Conservation (phyloP, 306 rosid genomes). For the Begonia fuchsioides region DNA sequence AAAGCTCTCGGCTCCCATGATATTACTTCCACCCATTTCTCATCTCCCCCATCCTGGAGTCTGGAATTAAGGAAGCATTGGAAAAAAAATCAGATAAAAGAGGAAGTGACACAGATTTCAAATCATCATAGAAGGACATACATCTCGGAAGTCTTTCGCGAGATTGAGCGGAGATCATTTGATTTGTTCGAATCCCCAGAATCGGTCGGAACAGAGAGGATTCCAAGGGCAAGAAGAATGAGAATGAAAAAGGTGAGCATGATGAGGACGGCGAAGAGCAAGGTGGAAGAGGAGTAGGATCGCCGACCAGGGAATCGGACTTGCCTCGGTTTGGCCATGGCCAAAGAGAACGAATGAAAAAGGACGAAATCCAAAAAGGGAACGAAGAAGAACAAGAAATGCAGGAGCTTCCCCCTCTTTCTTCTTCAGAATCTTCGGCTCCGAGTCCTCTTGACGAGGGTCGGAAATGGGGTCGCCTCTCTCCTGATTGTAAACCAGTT, state of each 20-base stretch:
- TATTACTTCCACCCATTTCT: conserved; percentile 67
- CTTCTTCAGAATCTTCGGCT: no score
- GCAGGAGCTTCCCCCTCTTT: no score
- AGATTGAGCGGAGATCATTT: conserved; percentile 65
- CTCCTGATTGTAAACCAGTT: no score
- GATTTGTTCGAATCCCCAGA: conserved; percentile 37
- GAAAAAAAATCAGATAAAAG: not conserved
- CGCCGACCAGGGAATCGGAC: conserved; percentile 44
- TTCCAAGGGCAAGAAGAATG: conserved; percentile 72
- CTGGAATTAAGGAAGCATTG: not conserved
- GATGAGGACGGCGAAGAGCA: conserved; percentile 40
- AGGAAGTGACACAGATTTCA: not conserved
- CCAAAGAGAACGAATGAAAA: not conserved
- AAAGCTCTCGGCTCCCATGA: conserved; percentile 96
- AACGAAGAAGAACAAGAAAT: not conserved
- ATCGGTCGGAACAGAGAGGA: conserved; percentile 54
- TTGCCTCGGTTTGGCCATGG: conserved; percentile 50
- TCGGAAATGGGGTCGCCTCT: no score
- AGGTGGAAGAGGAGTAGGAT: conserved; percentile 23
- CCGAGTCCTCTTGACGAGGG: no score
- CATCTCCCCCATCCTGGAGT: conserved; percentile 28
- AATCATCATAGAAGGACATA: not conserved
- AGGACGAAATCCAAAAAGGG: not conserved
- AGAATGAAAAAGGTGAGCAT: conserved; percentile 51
- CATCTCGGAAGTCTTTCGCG: conserved; percentile 23